A percentile compares a stretch with the other conserved stretches of the same genome.
phyloP scores from a whole-genome alignment of 106 monocot species.

The Acanthochlamys bracteata region DNA sequence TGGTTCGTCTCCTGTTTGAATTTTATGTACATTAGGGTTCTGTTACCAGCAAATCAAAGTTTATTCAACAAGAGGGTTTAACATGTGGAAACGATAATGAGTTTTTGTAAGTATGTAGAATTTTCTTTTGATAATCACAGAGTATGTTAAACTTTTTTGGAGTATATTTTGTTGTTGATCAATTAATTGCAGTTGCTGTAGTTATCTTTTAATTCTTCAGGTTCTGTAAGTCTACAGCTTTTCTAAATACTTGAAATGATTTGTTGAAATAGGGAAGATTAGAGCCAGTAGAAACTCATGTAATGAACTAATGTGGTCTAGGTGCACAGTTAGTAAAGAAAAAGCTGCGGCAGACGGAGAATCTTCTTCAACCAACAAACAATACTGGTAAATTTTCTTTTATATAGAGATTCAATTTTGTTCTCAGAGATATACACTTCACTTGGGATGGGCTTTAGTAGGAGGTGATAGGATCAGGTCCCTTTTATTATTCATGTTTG shows the following conservation, averaged over 20 bases:
- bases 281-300: constrained; percentile 68
- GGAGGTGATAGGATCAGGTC: too few relatives aligned
- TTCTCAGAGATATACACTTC: background rate
- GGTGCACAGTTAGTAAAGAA: constrained; percentile 64
- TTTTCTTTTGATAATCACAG: too few relatives aligned
- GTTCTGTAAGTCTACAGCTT: background rate
- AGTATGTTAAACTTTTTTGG: background rate
- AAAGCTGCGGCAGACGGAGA: constrained; percentile 14
- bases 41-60: background rate
- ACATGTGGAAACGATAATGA: too few relatives aligned
- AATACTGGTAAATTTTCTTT: constrained; percentile 24
- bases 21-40: background rate
- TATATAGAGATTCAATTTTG: background rate
- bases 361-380: constrained; percentile 11
- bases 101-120: too few relatives aligned
- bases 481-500: too few relatives aligned
- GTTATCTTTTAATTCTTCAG: background rate
- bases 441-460: background rate
- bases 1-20: background rate
- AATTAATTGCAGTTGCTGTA: background rate
- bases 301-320: constrained; percentile 82
- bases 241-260: background rate
- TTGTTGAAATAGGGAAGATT: constrained; percentile 65
- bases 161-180: background rate
- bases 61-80: too few relatives aligned